A percentile compares a stretch with the other conserved stretches of the same genome.
These are phyloP conservation scores for Aegilops tauschii DNA, from an alignment of 176 grass and related monocot species.

Conservation along the genomic window DNA sequence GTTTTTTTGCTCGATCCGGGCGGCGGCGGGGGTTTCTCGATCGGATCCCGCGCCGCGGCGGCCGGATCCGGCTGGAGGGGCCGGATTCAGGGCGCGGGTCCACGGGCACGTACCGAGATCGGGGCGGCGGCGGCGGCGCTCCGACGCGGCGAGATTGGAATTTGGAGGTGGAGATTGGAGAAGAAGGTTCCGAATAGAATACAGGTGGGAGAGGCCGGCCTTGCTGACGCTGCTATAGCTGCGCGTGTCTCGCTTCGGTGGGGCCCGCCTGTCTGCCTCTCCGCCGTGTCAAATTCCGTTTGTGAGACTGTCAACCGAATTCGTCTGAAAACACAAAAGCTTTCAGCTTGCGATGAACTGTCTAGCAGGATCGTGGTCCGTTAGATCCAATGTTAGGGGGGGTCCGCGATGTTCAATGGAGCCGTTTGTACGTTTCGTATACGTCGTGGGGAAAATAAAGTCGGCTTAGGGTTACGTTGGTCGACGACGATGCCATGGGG, in stretches of 20 bases:
- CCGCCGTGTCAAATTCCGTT: neutral
- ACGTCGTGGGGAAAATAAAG: no score
- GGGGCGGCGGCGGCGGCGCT: constrained; percentile 8
- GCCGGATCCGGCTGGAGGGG: constrained; percentile 29
- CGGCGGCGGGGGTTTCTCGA: constrained; percentile 9
- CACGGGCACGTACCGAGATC: constrained; percentile 26
- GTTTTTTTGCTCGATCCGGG: constrained; percentile 22
- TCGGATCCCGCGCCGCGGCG: constrained; percentile 23
- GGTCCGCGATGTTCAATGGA: no score
- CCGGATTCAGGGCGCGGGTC: neutral
- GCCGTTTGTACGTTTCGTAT: no score
- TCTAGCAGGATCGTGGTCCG: neutral
- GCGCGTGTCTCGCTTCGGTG: neutral
- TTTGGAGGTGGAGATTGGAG: neutral
- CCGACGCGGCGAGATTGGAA: constrained; percentile 20
- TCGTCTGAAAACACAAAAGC: neutral
- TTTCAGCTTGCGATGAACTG: neutral
- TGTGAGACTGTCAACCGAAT: neutral
- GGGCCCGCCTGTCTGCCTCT: neutral
- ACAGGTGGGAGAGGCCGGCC: neutral
- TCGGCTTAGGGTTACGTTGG: no score
- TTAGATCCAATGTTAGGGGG: no score
- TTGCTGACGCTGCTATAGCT: neutral
- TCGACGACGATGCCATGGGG: no score
- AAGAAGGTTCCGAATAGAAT: neutral